Base-by-base conservation (phyloP, 208 protist species). In the Trypanosoma conorhini region DNA sequence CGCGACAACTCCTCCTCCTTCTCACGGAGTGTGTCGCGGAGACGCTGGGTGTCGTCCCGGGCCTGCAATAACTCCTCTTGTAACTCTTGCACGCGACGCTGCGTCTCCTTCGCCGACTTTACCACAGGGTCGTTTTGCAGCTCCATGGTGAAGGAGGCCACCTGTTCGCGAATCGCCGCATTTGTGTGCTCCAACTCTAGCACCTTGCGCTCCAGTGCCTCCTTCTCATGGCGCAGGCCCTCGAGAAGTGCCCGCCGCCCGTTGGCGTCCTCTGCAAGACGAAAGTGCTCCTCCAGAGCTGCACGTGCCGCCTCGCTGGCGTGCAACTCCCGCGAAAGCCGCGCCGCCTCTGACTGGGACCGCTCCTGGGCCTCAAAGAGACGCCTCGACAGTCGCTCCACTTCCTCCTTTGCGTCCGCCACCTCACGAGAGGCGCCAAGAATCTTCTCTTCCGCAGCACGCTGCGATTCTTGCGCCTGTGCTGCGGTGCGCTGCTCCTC, bases 121-220 rank as follows among this genome's bases (percentile, higher is more conserved):
- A 96, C 48, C 3, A 86, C 74, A 9, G 91, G 91, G 63, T 96
- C 91, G 67, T 91, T 94, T 62, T 94, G 87, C 61, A 96, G 76
- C 71, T 96, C 91, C 35, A 85, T 69, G n/a, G 91, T 88, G 75
- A 96, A 96, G 72, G 79, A 83, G 30, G 86, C 74, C 10, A 96
- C 85, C 71, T 96, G 91, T 50, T 85, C 72, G 0, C 87, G 83
- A 57, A 96, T 86, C 70, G 83, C 81, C 24, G 78, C 87, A 71
- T 96, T 96, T 28, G 85, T 84, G 51, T 79, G 78, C 77, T 92
- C 84, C 55, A 96, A 72, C 70, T 94, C 87, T 56, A 86, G 40
- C 65, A 91, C 83, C 15, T 82, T 89, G 70, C 69, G 42, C 79
- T 83, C 80, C 51, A 94, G 86, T 40, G 63, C 70, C 71, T 92